These are phyloP conservation scores for Candida glucosophila DNA, from an alignment of 1,139 yeast genomes.

Conservation along the genomic window DNA sequence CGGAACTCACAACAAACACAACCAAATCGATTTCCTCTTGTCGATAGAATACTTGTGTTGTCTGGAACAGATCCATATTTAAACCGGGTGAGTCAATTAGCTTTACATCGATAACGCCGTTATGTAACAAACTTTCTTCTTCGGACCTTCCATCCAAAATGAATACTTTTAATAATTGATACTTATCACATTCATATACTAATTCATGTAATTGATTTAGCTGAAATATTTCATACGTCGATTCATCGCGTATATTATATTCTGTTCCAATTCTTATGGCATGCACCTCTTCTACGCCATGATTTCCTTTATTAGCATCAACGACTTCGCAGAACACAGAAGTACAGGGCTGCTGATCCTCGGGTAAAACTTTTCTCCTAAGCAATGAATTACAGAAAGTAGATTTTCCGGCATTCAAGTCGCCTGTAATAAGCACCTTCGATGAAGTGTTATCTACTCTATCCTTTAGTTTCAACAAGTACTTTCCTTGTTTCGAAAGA, in stretches of 20 bases:
- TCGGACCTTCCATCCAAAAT: conserved; percentile 67
- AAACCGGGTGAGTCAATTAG: conserved; percentile 96
- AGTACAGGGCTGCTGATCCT: conserved; percentile 97
- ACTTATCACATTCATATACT: conserved; percentile 69
- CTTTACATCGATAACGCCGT: conserved; percentile 88
- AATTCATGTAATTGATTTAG: conserved; percentile 55
- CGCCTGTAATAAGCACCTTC: conserved; percentile 94
- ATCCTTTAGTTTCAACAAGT: conserved; percentile 64
- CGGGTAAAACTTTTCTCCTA: conserved; percentile 74
- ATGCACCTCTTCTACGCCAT: conserved; percentile 80
- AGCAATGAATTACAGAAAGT: conserved; percentile 89
- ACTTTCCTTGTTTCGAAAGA: conserved; percentile 53
- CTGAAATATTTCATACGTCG: conserved; percentile 52
- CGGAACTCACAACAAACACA: conserved; percentile 93
- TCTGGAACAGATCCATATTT: conserved; percentile 86
- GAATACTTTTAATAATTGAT: conserved; percentile 68
- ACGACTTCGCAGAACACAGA: conserved; percentile 92
- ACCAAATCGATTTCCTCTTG: conserved; percentile 97
- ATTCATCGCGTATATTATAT: conserved; percentile 53
- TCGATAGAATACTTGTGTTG: conserved; percentile 90
- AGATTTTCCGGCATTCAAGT: conserved; percentile 92
- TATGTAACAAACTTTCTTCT: conserved; percentile 66
- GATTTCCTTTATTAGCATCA: conserved; percentile 67
- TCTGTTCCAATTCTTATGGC: conserved; percentile 64
- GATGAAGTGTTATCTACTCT: conserved; percentile 89